phyloP scores from a whole-genome alignment of 2,329 filamentous ascomycete genomes.

The Talaromyces amestolkiae region DNA sequence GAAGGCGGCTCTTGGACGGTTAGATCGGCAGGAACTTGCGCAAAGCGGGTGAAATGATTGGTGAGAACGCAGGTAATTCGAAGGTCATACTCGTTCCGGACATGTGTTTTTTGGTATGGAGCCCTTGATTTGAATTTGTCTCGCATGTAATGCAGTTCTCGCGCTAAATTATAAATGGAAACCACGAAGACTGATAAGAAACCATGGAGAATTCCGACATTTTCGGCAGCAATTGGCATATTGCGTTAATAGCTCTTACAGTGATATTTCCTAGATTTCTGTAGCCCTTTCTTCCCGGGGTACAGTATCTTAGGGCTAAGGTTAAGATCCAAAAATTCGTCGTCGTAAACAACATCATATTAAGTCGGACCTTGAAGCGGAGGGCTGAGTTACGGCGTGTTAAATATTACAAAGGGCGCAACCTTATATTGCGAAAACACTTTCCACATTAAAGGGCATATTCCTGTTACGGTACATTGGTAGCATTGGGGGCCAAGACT shows the following conservation, averaged over 20 bases:
- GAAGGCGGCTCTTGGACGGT: no score
- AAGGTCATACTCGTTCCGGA: no score
- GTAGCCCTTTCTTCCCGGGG: not conserved
- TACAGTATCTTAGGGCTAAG: not conserved
- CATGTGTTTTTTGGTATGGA: no score
- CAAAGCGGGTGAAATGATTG: no score
- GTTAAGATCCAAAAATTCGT: not conserved
- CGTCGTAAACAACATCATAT: not conserved
- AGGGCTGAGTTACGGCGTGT: not conserved
- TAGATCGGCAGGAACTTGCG: no score
- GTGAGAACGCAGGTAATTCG: no score
- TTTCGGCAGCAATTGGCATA: no score
- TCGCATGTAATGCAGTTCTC: no score
- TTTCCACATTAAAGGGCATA: not conserved
- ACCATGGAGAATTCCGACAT: no score
- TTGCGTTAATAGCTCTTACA: not conserved
- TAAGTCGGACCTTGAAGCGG: not conserved
- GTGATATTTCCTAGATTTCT: not conserved
- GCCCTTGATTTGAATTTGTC: no score
- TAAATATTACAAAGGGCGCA: not conserved
- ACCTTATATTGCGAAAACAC: not conserved
- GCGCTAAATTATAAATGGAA: no score
- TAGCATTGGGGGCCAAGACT: constrained; percentile 8
- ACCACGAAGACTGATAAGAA: no score
- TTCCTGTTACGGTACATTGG: not conserved